These are phyloP conservation scores for Iberis pinnata DNA, from an alignment of 345 rosid genomes.

Conservation along the genomic window DNA sequence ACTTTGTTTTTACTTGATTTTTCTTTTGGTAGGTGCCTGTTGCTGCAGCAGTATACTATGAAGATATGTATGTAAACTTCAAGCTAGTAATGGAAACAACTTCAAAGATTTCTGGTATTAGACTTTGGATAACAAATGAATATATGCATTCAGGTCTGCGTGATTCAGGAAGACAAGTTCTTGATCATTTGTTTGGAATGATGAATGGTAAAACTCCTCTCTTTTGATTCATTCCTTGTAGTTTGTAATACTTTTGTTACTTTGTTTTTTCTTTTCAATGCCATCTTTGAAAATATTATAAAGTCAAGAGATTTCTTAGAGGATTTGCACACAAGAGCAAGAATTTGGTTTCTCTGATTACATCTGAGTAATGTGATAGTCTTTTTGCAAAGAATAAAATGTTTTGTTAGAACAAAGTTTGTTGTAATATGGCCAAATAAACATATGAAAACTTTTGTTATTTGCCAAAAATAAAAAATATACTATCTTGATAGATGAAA, in stretches of 20 bases:
- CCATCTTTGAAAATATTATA: too few relatives aligned
- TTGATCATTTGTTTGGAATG: constrained; percentile 81
- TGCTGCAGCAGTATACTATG: constrained; percentile 82
- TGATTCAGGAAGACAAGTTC: constrained; percentile 61
- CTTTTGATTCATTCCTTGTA: constrained; percentile 34
- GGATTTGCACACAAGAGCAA: too few relatives aligned
- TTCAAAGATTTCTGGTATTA: constrained; percentile 55
- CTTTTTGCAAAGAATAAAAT: too few relatives aligned
- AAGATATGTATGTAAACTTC: constrained; percentile 84
- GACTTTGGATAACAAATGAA: constrained; percentile 82
- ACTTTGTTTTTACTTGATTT: constrained; percentile 1
- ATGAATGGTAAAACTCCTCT: constrained; percentile 70
- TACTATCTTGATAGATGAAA: too few relatives aligned
- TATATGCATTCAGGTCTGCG: constrained; percentile 92
- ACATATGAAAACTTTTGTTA: too few relatives aligned
- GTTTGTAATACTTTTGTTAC: not conserved
- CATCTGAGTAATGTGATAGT: too few relatives aligned
- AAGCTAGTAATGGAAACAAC: constrained; percentile 77
- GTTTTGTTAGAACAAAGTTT: too few relatives aligned
- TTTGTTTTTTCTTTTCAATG: not conserved
- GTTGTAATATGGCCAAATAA: too few relatives aligned
- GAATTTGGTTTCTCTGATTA: too few relatives aligned
- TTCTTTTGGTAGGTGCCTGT: constrained; percentile 57
- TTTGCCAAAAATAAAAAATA: too few relatives aligned
- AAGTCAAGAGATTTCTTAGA: too few relatives aligned